Conservation (phyloP, 2,329 filamentous ascomycete species). For the Harringtonia aguacate region DNA sequence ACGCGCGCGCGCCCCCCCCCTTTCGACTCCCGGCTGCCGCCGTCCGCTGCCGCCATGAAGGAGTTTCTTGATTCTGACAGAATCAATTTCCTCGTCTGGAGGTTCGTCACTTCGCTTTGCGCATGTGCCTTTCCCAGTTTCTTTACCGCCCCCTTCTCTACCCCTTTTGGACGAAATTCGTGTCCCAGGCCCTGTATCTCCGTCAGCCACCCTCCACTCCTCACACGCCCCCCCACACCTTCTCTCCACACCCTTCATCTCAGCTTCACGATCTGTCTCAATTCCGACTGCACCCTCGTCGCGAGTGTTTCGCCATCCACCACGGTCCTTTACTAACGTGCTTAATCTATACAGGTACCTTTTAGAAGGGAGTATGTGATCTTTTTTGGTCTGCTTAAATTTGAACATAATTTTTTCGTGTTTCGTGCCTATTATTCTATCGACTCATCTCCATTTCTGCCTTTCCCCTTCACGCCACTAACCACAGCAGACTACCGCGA, state of each 20-base stretch:
- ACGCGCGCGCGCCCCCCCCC: too few relatives aligned
- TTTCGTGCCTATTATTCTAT: not conserved
- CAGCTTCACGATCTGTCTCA: not conserved
- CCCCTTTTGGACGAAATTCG: not conserved
- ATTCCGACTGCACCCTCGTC: not conserved
- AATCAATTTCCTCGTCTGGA: constrained; percentile 63
- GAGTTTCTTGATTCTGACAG: constrained; percentile 55
- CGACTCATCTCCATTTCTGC: not conserved
- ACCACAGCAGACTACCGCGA: constrained; percentile 51
- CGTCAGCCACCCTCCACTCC: not conserved
- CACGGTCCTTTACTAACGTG: constrained; percentile 5
- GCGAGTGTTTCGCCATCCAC: not conserved
- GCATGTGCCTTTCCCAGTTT: too few relatives aligned
- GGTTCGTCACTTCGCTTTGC: constrained; percentile 36
- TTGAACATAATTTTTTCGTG: not conserved
- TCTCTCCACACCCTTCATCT: not conserved
- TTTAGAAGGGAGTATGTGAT: constrained; percentile 51
- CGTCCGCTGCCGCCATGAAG: constrained; percentile 35
- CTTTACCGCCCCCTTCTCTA: not conserved
- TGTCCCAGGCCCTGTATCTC: not conserved
- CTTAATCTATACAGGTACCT: constrained; percentile 36
- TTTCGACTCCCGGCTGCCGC: constrained; percentile 3
- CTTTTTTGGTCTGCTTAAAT: constrained; percentile 1
- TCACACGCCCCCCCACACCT: not conserved
- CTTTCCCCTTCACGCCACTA: constrained; percentile 3